These are phyloP conservation scores for Salvia hispanica DNA, from an alignment of 257 asterid species.

Conservation along the genomic window DNA sequence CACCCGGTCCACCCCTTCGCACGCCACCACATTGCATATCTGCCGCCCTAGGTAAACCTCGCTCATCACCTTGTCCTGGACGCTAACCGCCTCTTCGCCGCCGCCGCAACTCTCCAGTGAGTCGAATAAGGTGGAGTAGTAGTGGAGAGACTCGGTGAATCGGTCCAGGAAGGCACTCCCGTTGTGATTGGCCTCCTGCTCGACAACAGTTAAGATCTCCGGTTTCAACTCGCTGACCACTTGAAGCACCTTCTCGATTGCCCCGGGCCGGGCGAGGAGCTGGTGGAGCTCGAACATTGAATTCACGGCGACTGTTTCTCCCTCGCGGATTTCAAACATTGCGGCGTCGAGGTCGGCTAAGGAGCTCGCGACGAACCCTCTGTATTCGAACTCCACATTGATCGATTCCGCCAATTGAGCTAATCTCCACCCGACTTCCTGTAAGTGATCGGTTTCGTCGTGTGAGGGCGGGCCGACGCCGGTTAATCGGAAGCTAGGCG, in stretches of 20 bases:
- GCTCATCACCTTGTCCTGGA: constrained; percentile 77
- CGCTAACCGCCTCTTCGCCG: constrained; percentile 45
- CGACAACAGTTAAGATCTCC: constrained; percentile 74
- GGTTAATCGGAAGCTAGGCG: constrained; percentile 76
- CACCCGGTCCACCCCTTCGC: constrained; percentile 83
- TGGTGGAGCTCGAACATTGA: constrained; percentile 84
- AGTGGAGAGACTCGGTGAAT: constrained; percentile 75
- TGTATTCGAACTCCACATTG: constrained; percentile 69
- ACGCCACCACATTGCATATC: constrained; percentile 88
- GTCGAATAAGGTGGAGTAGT: constrained; percentile 87
- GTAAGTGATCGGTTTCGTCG: constrained; percentile 69
- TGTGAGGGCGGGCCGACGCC: constrained; percentile 81
- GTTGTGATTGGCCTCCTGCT: constrained; percentile 88
- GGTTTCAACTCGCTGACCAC: constrained; percentile 66
- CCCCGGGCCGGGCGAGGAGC: constrained; percentile 65
- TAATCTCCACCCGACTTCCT: constrained; percentile 72
- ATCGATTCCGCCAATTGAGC: constrained; percentile 72
- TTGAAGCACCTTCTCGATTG: constrained; percentile 57
- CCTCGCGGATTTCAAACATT: constrained; percentile 68
- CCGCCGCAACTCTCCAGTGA: constrained; percentile 68
- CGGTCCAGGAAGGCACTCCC: constrained; percentile 75
- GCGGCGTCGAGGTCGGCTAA: constrained; percentile 75
- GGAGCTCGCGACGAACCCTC: constrained; percentile 68
- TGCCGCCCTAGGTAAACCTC: constrained; percentile 84
- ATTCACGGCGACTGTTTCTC: constrained; percentile 77